phyloP scores from a whole-genome alignment of 2,329 filamentous ascomycete genomes.

The Fusarium camptoceras region DNA sequence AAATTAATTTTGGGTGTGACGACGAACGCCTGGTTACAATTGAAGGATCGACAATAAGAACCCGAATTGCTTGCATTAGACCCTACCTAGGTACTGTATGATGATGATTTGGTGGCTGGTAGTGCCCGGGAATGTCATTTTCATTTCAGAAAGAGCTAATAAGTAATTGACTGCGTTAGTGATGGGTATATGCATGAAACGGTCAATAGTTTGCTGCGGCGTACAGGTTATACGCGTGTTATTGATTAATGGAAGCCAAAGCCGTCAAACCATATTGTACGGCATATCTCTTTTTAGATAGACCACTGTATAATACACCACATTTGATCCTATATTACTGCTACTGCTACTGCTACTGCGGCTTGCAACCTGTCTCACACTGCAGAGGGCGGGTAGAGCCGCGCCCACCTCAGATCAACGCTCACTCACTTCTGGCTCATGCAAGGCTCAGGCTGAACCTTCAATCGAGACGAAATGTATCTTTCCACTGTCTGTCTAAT shows the following conservation, averaged over 20 bases:
- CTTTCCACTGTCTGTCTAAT: too few species aligned
- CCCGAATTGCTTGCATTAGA: background rate
- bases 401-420: slow-evolving; percentile 23
- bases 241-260: background rate
- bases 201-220: slow-evolving; percentile 9
- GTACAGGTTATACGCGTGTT: background rate
- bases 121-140: background rate
- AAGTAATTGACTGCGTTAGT: background rate
- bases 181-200: slow-evolving; percentile 22
- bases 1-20: background rate
- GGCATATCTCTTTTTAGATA: background rate
- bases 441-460: slow-evolving; percentile 25
- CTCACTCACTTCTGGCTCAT: slow-evolving; percentile 9
- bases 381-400: slow-evolving; percentile 36
- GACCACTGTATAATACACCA: slow-evolving; percentile 16
- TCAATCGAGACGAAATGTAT: background rate
- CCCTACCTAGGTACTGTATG: background rate
- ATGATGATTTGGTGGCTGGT: background rate
- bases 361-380: slow-evolving; percentile 32
- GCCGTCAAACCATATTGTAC: background rate
- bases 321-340: slow-evolving; percentile 1
- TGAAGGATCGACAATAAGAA: background rate
- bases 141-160: background rate
- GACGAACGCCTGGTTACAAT: background rate
- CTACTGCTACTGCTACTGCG: background rate